Evolutionary conservation across 1,284 basidiomycete species (phyloP), one percentile per base, ranked within the genome.

Genomic region (Pterulicium gracile): DNA sequence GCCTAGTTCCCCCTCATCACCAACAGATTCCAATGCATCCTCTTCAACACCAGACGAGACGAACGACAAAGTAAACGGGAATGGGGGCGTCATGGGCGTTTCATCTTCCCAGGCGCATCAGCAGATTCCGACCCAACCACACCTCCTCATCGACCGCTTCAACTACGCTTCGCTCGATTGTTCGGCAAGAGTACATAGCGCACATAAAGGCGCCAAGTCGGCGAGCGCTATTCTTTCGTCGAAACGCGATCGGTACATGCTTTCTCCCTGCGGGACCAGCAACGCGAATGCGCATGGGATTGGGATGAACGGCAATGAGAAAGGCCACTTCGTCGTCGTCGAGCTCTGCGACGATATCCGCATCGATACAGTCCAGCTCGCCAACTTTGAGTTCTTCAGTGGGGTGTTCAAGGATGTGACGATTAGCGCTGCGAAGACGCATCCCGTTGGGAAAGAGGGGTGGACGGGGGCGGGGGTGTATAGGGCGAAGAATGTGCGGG

Each of bases 331-430:
- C 63, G 87, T 98, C 17, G 81, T 97, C 21, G 84, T 98, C 39
- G 96, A 98, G 64, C 79, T 98, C 3, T 99, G 96, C 66, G 94
- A 98, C 55, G 95, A 98, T 61, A 93, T 98, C 54, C 73, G 88
- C 32, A 91, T 98, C 56, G 94, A 98, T 62, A 95, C 93, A 0
- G 78, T 98, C 44, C 93, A 98, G 59, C 68, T 99, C 3, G 94
- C 93, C 46, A 96, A 98, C 58, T 96, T 89, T 62, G 95, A 98
- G 66, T 98, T 98, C 68, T 99, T 98, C 68, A 93, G 88, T 55
- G 92, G 94, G 7, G 88, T 97, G 44, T 96, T 98, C 68, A 88
- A 90, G 62, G 87, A 93, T 46, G 88, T 98, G 52, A 75, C 75
- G 2, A 83, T 98, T 39, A 88, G 86, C 56, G 89, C 91, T 1